A percentile compares a stretch with the other conserved stretches of the same genome.
phyloP scores from a whole-genome alignment of 495 filamentous ascomycete genomes.

The Aspergillus nanangensis region DNA sequence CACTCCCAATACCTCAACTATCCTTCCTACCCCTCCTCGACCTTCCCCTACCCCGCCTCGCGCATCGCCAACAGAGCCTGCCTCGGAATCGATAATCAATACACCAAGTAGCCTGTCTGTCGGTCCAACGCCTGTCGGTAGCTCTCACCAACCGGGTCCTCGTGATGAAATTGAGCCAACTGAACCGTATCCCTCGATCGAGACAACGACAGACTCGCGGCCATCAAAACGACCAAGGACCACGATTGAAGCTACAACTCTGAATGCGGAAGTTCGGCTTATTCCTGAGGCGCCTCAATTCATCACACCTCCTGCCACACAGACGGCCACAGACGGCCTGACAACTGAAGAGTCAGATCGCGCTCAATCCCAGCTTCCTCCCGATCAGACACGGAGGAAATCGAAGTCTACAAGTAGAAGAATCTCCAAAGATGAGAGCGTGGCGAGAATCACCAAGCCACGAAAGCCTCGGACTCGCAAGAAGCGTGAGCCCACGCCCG shows the following conservation, averaged over 20 bases:
- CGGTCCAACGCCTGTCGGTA: conserved; percentile 2
- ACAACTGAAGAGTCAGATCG: conserved; percentile 14
- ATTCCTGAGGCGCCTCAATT: conserved; percentile 8
- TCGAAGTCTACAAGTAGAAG: conserved; percentile 25
- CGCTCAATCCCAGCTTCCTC: conserved; percentile 9
- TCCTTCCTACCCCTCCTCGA: conserved; percentile 12
- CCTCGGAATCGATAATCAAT: conserved; percentile 1
- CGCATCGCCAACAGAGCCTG: conserved; percentile 5
- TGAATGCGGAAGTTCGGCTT: no score
- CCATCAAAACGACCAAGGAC: conserved; percentile 20
- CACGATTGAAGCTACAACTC: conserved; percentile 2
- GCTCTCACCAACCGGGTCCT: conserved; percentile 1
- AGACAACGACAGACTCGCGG: conserved; percentile 14
- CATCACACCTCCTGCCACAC: conserved; percentile 17
- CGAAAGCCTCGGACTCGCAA: conserved; percentile 31
- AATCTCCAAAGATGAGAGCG: conserved; percentile 17
- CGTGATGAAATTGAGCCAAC: neutral
- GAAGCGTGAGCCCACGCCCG: conserved; percentile 62
- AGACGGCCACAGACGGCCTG: conserved; percentile 17
- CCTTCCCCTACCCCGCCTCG: conserved; percentile 4
- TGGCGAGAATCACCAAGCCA: conserved; percentile 16
- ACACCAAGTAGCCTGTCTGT: conserved; percentile 1
- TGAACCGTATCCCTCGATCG: neutral
- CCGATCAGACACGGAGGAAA: conserved; percentile 6
- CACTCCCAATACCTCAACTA: conserved; percentile 6